phyloP scores from a whole-genome alignment of 225 moss, liverwort and hornwort genomes.

The Sphagnum contortum region DNA sequence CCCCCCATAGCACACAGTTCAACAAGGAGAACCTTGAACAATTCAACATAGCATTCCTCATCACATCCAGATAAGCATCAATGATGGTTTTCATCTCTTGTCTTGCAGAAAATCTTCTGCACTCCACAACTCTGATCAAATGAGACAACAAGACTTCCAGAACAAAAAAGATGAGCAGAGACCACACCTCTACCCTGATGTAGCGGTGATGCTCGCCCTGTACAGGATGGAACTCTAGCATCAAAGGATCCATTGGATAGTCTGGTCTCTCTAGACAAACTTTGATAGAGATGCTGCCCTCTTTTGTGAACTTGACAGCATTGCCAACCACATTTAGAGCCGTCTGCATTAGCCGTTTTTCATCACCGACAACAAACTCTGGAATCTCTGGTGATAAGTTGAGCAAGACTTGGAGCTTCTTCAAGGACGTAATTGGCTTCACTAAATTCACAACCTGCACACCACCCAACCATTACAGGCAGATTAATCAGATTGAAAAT shows the following conservation, averaged over 20 bases:
- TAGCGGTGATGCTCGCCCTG: constrained; percentile 37
- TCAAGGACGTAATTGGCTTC: constrained; percentile 48
- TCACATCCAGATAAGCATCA: no score
- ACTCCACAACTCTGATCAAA: no score
- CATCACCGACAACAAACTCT: constrained; percentile 56
- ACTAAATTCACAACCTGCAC: constrained; percentile 55
- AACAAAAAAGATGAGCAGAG: not conserved
- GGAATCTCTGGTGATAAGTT: constrained; percentile 36
- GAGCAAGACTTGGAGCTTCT: constrained; percentile 35
- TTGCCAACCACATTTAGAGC: constrained; percentile 65
- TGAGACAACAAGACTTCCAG: not conserved
- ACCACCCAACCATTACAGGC: not conserved
- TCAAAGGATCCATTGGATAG: constrained; percentile 25
- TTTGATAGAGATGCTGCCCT: constrained; percentile 34
- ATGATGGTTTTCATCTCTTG: no score
- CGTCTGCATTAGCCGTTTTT: constrained; percentile 53
- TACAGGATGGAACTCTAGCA: constrained; percentile 18
- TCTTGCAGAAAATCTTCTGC: no score
- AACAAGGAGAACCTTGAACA: not conserved
- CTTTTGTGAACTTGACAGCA: constrained; percentile 66
- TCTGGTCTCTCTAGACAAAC: constrained; percentile 31
- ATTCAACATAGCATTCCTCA: not conserved
- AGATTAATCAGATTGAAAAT: no score
- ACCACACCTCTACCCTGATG: constrained; percentile 49
- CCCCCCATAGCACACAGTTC: constrained; percentile 5